Evolutionary conservation across 352 stramenopile genomes (phyloP).

Genomic region (Pythium monospermum): DNA sequence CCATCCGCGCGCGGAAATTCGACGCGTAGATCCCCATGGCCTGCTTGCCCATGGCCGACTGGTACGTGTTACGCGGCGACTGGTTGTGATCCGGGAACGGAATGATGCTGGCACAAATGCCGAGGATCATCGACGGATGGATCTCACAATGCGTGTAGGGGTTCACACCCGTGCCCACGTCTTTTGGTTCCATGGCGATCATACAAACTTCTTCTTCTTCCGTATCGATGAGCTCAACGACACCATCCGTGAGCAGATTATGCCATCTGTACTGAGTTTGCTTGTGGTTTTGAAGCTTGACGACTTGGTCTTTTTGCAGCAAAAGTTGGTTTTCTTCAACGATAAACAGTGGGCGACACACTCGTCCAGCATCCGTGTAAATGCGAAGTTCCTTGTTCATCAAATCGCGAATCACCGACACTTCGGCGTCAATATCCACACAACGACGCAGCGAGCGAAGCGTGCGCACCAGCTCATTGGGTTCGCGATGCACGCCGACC

Average conservation of each 20-base stretch:
- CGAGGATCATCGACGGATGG: slow-evolving; percentile 99
- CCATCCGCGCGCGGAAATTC: slow-evolving; percentile 99
- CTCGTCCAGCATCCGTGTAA: slow-evolving; percentile 98
- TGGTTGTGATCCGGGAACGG: slow-evolving; percentile 99
- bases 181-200: slow-evolving; percentile 99
- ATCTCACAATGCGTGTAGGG: slow-evolving; percentile 99
- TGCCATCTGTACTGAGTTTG: slow-evolving; percentile 86
- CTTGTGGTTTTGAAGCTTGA: slow-evolving; percentile 91
- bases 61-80: slow-evolving; percentile 99
- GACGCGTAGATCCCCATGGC: slow-evolving; percentile 99
- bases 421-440: slow-evolving; percentile 98
- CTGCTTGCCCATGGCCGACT: slow-evolving; percentile 99
- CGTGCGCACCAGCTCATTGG: slow-evolving; percentile 94
- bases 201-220: slow-evolving; percentile 99
- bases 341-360: slow-evolving; percentile 98
- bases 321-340: slow-evolving; percentile 95
- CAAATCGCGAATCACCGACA: slow-evolving; percentile 98
- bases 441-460: slow-evolving; percentile 93
- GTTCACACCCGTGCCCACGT: slow-evolving; percentile 82
- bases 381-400: slow-evolving; percentile 98
- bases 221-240: slow-evolving; percentile 98
- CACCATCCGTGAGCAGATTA: slow-evolving; percentile 89
- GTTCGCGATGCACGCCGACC: slow-evolving; percentile 98
- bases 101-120: slow-evolving; percentile 99
- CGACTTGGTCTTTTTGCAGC: slow-evolving; percentile 97